Base-by-base conservation (phyloP, 371 early-diverging fungal species). In the Vairimorpha apis region DNA sequence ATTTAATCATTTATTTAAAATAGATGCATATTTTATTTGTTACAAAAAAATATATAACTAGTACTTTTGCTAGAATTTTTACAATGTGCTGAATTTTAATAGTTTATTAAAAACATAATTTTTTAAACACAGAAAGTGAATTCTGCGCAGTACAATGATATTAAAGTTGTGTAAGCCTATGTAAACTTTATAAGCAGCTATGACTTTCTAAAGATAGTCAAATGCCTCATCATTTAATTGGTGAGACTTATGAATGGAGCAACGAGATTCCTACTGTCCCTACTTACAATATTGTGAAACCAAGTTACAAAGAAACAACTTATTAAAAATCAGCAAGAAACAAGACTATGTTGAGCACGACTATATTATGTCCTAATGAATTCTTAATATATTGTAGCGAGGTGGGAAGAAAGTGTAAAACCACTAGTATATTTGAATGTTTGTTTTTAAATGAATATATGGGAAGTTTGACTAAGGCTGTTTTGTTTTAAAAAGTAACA, bases 101-200 rank as follows among this genome's bases (percentile, higher is more conserved):
- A 87, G 86, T 86, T 86, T 86, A 86, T 87, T 84, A 87, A 87
- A 87, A 86, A 87, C 86, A 86, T 86, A 86, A 85, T 87, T 86
- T 85, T 83, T 85, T 85, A 82, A 85, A 84, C 85, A 85, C 85
- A 82, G 86, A 86, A 86, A 85, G 86, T 86, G 86, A 86, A 86
- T 87, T 86, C 85, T 86, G 86, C 86, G 85, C 86, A 85, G 86
- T 86, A 85, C 86, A 85, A 84, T 85, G 84, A 85, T 85, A 87
- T 86, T 86, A 87, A 84, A 81, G 86, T 86, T 85, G 85, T 84
- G 80, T 83, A 86, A 86, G 86, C 86, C 86, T 85, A 85, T 85
- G 86, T 86, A 85, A 86, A 87, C 86, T 84, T 86, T 85, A 84
- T 85, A 86, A 86, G 86, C 86, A 87, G 85, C 86, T 85, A 86